Percentiles rank a stretch among this genome's conserved stretches.
Evolutionary conservation across 2,329 filamentous ascomycete genomes (phyloP).

Genomic region (Aspergillus sp.): DNA sequence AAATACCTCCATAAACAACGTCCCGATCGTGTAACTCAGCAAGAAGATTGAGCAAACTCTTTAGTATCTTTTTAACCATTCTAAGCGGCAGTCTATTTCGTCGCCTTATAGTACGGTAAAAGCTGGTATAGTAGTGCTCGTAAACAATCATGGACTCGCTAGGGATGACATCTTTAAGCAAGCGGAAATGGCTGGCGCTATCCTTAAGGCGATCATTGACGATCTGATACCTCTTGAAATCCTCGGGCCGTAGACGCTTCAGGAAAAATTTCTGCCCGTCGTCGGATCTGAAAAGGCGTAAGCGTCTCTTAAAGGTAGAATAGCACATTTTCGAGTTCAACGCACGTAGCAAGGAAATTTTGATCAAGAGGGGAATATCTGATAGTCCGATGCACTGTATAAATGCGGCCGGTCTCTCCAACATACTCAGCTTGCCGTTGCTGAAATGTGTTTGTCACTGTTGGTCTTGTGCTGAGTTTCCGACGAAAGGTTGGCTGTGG

Average conservation of each 20-base stretch:
- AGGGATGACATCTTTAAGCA: constrained; percentile 48
- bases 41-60: constrained; percentile 46
- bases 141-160: constrained; percentile 53
- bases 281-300: constrained; percentile 3
- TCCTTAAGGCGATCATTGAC: constrained; percentile 23
- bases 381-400: constrained; percentile 8
- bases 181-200: constrained; percentile 37
- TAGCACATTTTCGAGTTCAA: neutral
- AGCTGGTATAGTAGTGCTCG: constrained; percentile 46
- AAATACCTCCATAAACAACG: constrained; percentile 39
- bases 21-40: constrained; percentile 41
- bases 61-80: constrained; percentile 49
- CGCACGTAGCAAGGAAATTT: constrained; percentile 14
- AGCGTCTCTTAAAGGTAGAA: neutral
- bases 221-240: constrained; percentile 10
- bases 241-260: constrained; percentile 17
- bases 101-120: constrained; percentile 47
- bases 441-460: neutral
- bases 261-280: constrained; percentile 2
- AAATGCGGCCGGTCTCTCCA: constrained; percentile 10
- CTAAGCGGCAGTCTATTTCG: constrained; percentile 45
- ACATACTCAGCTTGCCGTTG: neutral
- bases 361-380: constrained; percentile 5
- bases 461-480: constrained; percentile 3
- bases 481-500: neutral